A percentile compares a stretch with the other conserved stretches of the same genome.
phyloP scores from a whole-genome alignment of 805 yeast genomes.

The Ogataea pignaliae region DNA sequence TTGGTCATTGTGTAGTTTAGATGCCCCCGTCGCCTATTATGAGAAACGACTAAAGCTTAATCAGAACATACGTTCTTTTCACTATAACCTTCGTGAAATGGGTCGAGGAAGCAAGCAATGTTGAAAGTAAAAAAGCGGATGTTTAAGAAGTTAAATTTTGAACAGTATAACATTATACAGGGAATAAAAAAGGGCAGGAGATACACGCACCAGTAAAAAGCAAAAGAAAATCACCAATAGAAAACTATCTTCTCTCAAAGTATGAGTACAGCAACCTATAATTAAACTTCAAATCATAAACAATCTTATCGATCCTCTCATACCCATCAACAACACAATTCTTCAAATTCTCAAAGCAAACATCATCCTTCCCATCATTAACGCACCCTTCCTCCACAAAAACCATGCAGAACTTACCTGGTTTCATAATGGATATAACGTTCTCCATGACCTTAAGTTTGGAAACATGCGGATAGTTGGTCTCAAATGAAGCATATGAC shows the following conservation, averaged over 20 bases:
- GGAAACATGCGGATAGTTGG: slow-evolving; percentile 60
- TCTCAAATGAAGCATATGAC: slow-evolving; percentile 95
- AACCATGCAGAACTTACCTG: slow-evolving; percentile 62
- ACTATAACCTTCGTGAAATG: no score
- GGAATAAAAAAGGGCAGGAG: no score
- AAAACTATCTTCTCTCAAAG: slow-evolving; percentile 40
- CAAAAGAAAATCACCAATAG: background rate
- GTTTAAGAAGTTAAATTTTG: no score
- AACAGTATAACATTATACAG: no score
- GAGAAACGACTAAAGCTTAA: no score
- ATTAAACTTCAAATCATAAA: slow-evolving; percentile 66
- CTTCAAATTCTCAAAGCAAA: slow-evolving; percentile 28
- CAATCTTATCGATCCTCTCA: slow-evolving; percentile 57
- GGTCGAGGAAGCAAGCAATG: no score
- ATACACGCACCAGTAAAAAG: background rate
- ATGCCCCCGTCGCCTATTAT: no score
- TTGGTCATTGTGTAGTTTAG: no score
- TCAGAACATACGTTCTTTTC: no score
- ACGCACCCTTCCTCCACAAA: slow-evolving; percentile 20
- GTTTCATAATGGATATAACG: slow-evolving; percentile 63
- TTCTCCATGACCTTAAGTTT: slow-evolving; percentile 54
- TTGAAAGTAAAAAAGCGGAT: no score
- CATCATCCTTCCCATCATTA: slow-evolving; percentile 19
- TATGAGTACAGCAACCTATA: slow-evolving; percentile 70
- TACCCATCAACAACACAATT: slow-evolving; percentile 42